A percentile compares a stretch with the other conserved stretches of the same genome.
phyloP scores from a whole-genome alignment of 129 eudicot species.

The Pulicaria dysenterica region DNA sequence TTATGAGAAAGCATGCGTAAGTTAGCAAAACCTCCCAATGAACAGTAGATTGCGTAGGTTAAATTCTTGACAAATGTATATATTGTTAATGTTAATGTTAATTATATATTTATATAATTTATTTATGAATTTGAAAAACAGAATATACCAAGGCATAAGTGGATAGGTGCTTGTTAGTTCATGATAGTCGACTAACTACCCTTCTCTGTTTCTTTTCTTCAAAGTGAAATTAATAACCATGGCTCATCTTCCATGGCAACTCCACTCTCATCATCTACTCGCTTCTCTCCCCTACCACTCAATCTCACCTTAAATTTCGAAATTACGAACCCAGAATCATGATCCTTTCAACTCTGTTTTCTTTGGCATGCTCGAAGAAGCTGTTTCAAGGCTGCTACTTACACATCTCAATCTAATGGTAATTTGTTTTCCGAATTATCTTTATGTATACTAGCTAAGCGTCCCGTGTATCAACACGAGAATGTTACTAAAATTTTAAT shows the following conservation, averaged over 20 bases:
- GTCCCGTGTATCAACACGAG: too few relatives aligned
- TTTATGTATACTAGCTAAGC: not conserved
- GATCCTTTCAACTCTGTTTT: not conserved
- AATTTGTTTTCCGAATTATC: not conserved
- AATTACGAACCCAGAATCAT: not conserved
- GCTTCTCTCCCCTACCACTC: not conserved
- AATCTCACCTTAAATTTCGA: not conserved
- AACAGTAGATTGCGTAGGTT: too few relatives aligned
- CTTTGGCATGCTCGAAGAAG: not conserved
- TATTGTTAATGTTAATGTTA: too few relatives aligned
- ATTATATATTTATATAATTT: not conserved
- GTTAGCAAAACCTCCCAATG: too few relatives aligned
- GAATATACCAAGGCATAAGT: constrained; percentile 41
- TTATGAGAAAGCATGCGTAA: too few relatives aligned
- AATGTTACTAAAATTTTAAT: too few relatives aligned
- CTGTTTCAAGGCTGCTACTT: not conserved
- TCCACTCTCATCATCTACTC: not conserved
- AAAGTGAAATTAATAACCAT: not conserved
- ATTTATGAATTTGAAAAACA: not conserved
- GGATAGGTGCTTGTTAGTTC: constrained; percentile 20
- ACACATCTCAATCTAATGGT: constrained; percentile 2
- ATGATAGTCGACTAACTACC: constrained; percentile 23
- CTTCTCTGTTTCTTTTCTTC: constrained; percentile 1
- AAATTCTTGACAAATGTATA: too few relatives aligned
- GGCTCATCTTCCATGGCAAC: not conserved